Evolutionary conservation across 2,329 filamentous ascomycete genomes (phyloP).

Genomic region (Cercospora zeae-maydis): DNA sequence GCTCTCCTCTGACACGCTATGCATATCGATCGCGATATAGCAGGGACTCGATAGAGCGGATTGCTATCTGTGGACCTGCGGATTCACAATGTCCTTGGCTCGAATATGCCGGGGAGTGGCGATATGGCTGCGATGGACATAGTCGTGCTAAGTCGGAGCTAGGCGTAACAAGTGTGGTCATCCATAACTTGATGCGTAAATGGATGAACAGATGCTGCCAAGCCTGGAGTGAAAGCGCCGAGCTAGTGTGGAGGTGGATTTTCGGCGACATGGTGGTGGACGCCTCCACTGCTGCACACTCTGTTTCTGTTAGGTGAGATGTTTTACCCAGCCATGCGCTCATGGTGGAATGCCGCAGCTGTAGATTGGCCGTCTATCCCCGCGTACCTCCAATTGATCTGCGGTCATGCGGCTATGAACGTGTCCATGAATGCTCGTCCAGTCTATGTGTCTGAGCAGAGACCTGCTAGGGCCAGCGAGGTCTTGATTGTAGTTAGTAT

Average conservation of each 20-base stretch:
- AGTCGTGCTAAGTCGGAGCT: too few relatives aligned
- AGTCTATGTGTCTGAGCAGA: background rate
- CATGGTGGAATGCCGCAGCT: background rate
- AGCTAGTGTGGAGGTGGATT: background rate
- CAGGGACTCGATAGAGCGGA: background rate
- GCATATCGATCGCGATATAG: background rate
- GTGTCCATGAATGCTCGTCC: background rate
- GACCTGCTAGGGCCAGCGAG: background rate
- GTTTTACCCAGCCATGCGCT: background rate
- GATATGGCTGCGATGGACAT: background rate
- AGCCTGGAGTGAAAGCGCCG: background rate
- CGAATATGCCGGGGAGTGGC: background rate
- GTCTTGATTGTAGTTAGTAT: background rate
- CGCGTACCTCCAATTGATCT: background rate
- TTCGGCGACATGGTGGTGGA: background rate
- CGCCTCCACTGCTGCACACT: background rate
- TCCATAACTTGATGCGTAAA: background rate
- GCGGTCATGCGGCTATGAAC: background rate
- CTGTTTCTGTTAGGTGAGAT: background rate
- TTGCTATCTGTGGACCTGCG: background rate
- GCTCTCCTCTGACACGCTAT: background rate
- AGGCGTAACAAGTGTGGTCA: background rate
- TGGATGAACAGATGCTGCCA: background rate
- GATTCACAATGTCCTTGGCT: background rate
- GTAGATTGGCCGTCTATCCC: background rate